phyloP scores from a whole-genome alignment of 306 rosid species.

The Carpinus viminea region DNA sequence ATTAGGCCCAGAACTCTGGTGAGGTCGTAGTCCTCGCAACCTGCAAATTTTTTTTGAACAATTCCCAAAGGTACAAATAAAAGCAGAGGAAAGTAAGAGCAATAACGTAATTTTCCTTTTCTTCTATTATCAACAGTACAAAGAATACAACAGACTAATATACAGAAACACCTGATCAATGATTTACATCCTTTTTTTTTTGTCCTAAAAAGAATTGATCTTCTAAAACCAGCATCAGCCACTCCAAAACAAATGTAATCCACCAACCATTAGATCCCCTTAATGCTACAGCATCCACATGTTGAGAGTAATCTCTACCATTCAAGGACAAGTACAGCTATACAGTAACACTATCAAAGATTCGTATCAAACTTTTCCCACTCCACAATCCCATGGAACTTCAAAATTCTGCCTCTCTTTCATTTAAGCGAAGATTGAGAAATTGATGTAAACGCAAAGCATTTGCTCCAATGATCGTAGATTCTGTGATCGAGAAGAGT shows the following conservation, averaged over 20 bases:
- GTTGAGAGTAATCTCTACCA: conserved; percentile 1
- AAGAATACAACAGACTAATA: conserved; percentile 7
- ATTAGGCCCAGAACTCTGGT: too few species aligned
- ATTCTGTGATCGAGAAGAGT: not conserved
- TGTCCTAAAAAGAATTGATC: conserved; percentile 33
- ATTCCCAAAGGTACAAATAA: not conserved
- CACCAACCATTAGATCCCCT: conserved; percentile 28
- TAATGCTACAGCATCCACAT: conserved; percentile 4
- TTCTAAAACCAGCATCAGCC: conserved; percentile 21
- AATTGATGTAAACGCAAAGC: not conserved
- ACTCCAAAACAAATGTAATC: conserved; percentile 26
- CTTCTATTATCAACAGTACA: conserved; percentile 17
- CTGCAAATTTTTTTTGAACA: not conserved
- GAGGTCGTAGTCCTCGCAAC: not conserved
- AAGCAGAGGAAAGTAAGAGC: not conserved
- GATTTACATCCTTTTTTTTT: conserved; percentile 27
- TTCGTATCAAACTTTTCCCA: conserved; percentile 1
- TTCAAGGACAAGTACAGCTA: conserved; percentile 12
- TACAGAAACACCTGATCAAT: conserved; percentile 16
- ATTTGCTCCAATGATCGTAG: conserved; percentile 3
- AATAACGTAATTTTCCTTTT: not conserved
- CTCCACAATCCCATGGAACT: conserved; percentile 19
- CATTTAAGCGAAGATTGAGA: conserved; percentile 3
- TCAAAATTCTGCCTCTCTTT: conserved; percentile 6
- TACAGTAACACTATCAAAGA: conserved; percentile 19